Evolutionary conservation across 2,329 filamentous ascomycete species (phyloP), one percentile per base, ranked within the genome.

Genomic region (Basipetospora sp.): DNA sequence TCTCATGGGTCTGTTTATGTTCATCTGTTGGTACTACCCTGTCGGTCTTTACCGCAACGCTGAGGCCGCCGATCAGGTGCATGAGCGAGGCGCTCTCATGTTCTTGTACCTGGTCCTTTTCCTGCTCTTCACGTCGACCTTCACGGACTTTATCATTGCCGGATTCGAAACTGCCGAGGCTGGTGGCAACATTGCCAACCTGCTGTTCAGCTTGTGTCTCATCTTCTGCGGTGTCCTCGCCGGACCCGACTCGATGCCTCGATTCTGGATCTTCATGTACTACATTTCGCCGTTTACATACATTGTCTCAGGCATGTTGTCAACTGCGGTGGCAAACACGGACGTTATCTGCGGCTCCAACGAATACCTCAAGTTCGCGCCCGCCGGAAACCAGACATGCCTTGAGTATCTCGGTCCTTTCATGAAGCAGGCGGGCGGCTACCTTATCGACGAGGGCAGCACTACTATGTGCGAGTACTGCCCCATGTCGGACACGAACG

Each of bases 251-350:
- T 55, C 59, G 2, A 67, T 88, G 25, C 80, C 82, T 0, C 61
- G 71, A 5, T 86, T 87, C 66, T 88, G 82, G 80, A 76, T 79
- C 47, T 85, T 85, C 64, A 82, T 86, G 77, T 88, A 88, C 57
- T 73, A 80, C 33, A 60, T 86, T 34, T 85, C 78, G 0, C 85
- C 86, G 0, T 81, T 94, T 48, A 87, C 80, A 0, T 94, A 93
- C 53, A 62, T 90, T 13, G 73, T 88, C 18, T 69, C 70, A 8
- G 81, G 77, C 16, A 75, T 93, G 60, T 55, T 88, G 0, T 69
- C 77, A 0, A 71, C 71, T 1, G 82, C 73, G 3, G 60, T 93
- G 4, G 80, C 80, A 29, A 77, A 80, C 48, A 73, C 72, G 0
- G 34, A 58, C 0, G 74, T 88, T 22, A 46, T 53, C 0, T 94